Base-by-base conservation (phyloP, 2,329 filamentous ascomycete genomes). In the Aspergillus uvarum region DNA sequence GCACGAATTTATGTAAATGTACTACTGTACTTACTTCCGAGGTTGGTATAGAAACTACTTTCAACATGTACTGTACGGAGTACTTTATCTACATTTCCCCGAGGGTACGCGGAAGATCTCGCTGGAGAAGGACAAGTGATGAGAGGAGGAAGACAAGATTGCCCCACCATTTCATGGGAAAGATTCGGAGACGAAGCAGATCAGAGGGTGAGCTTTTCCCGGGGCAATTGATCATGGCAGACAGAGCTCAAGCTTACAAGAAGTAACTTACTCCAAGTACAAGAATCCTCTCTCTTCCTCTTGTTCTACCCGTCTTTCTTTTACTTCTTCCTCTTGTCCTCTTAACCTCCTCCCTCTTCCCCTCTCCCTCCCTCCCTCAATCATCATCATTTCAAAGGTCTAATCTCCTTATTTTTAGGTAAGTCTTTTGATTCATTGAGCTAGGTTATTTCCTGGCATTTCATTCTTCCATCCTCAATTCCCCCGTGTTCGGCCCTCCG, bases 71-170 rank as follows among this genome's bases (percentile, higher is more conserved):
- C 22, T 42, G 19, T 10, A 10, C 14, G 12, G 32, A 16, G 32
- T 35, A 16, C 11, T 35, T 12, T 35, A 16, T 35, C 67, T 68
- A 68, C 67, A 62, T 71, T 65, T 63, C 70, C 65, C 74, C 74
- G 74, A 76, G 69, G 68, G 57, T 68, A 63, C 58, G 56, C 74
- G 74, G 74, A 63, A 75, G 74, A 76, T 74, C 68, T 76, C 74
- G 74, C 71, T 72, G 66, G 59, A 60, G 55, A 64, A 58, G 51
- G 58, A 58, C 56, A 58, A 19, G 38, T 44, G 65, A 60, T 63
- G 63, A 67, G 63, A 65, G 61, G 68, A 62, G 67, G 65, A 68
- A 58, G 61, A 60, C 55, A 60, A 63, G 52, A 52, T 19, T 67
- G 74, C 72, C 74, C 74, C 74, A 76, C 74, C 68, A 65, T 68